phyloP scores from a whole-genome alignment of 306 rosid genomes.

The Ormosia semicastrata region DNA sequence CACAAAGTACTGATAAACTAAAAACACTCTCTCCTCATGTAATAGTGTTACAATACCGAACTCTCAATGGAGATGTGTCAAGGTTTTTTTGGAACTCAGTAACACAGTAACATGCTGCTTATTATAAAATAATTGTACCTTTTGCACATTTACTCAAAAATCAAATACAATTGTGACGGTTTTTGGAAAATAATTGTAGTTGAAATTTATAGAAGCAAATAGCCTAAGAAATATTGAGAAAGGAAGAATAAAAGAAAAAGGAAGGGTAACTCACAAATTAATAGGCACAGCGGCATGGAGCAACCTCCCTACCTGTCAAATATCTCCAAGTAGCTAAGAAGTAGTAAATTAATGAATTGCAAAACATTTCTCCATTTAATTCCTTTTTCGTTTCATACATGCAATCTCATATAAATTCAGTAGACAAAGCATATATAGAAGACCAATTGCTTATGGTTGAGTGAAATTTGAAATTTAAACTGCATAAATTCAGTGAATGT shows the following conservation, averaged over 20 bases:
- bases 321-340: conserved; percentile 22
- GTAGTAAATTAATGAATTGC: neutral
- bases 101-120: too few relatives aligned
- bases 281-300: neutral
- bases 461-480: too few relatives aligned
- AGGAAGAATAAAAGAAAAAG: neutral
- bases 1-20: too few relatives aligned
- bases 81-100: too few relatives aligned
- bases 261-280: neutral
- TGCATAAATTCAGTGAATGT: too few relatives aligned
- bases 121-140: neutral
- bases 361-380: neutral
- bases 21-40: too few relatives aligned
- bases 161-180: neutral
- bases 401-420: neutral
- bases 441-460: too few relatives aligned
- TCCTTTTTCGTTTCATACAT: neutral
- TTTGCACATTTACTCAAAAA: neutral
- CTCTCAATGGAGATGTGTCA: too few relatives aligned
- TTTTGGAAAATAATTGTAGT: neutral
- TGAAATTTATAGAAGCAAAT: neutral
- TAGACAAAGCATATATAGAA: too few relatives aligned
- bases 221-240: neutral
- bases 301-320: neutral
- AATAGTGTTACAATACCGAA: too few relatives aligned